These are phyloP conservation scores for Cyphellophora europaea DNA, from an alignment of 2,329 filamentous ascomycete genomes.

Conservation along the genomic window DNA sequence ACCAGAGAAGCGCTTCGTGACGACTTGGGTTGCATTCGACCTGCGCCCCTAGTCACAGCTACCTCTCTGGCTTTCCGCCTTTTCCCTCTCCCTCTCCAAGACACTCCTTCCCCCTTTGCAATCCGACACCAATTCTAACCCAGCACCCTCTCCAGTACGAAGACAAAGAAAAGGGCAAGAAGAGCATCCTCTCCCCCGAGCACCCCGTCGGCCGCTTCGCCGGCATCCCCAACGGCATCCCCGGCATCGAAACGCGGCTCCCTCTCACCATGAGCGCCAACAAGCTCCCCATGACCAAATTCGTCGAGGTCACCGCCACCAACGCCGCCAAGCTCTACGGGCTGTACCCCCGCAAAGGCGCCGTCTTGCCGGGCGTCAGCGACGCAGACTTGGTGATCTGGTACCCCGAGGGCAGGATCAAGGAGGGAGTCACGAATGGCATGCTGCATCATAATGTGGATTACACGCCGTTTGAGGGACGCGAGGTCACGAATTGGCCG, in stretches of 20 bases:
- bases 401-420: slow-evolving; percentile 37
- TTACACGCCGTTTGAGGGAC: slow-evolving; percentile 54
- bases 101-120: too few species aligned
- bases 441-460: slow-evolving; percentile 54
- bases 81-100: too few species aligned
- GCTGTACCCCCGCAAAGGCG: slow-evolving; percentile 42
- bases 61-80: too few species aligned
- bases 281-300: slow-evolving; percentile 36
- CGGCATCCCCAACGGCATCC: slow-evolving; percentile 50
- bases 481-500: slow-evolving; percentile 50
- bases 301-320: slow-evolving; percentile 46
- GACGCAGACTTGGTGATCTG: slow-evolving; percentile 52
- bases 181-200: slow-evolving; percentile 35
- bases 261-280: slow-evolving; percentile 34
- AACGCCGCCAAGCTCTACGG: slow-evolving; percentile 52
- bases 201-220: slow-evolving; percentile 40
- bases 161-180: slow-evolving; percentile 39
- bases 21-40: too few species aligned
- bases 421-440: slow-evolving; percentile 38
- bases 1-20: too few species aligned
- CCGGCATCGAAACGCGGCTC: slow-evolving; percentile 49
- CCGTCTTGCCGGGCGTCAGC: slow-evolving; percentile 37
- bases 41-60: too few species aligned
- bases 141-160: too few species aligned
- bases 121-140: too few species aligned